Evolutionary conservation across 495 filamentous ascomycete species (phyloP).

Genomic region (Sordaria brevicollis): DNA sequence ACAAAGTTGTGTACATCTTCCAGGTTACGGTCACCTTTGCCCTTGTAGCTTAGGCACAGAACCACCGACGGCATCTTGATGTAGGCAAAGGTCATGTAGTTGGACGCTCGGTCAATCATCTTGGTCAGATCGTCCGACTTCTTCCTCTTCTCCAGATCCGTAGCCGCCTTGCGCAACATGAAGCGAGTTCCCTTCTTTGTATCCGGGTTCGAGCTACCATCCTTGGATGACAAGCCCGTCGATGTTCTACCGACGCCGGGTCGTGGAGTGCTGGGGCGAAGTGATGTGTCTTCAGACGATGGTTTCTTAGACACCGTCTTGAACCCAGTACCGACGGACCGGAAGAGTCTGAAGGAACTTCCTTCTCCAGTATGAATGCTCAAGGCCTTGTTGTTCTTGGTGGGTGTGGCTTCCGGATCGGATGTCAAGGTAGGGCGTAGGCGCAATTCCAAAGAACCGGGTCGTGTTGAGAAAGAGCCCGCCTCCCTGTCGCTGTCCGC

Average conservation of each 20-base stretch:
- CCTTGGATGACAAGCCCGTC: constrained; percentile 35
- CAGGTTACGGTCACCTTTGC: constrained; percentile 85
- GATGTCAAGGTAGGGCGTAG: constrained; percentile 68
- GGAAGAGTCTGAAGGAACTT: constrained; percentile 46
- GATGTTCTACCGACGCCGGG: constrained; percentile 42
- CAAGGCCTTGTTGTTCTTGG: constrained; percentile 39
- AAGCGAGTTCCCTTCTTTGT: constrained; percentile 42
- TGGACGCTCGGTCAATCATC: constrained; percentile 92
- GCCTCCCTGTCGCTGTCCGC: constrained; percentile 24
- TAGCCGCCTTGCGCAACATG: constrained; percentile 24
- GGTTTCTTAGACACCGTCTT: constrained; percentile 46
- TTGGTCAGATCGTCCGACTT: constrained; percentile 88
- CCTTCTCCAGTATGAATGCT: constrained; percentile 38
- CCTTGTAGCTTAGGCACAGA: constrained; percentile 93
- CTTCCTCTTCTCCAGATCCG: constrained; percentile 33
- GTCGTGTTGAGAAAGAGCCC: constrained; percentile 37
- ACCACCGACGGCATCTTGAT: constrained; percentile 93
- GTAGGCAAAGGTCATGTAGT: constrained; percentile 94
- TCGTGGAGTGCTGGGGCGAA: constrained; percentile 38
- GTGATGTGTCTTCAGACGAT: constrained; percentile 48
- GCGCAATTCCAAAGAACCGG: constrained; percentile 64
- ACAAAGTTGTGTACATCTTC: constrained; percentile 96
- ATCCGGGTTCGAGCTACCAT: constrained; percentile 31
- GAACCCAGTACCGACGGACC: constrained; percentile 22
- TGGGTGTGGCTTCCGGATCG: constrained; percentile 33